Conservation (phyloP, 805 yeast species). For the Naumovozyma baii region DNA sequence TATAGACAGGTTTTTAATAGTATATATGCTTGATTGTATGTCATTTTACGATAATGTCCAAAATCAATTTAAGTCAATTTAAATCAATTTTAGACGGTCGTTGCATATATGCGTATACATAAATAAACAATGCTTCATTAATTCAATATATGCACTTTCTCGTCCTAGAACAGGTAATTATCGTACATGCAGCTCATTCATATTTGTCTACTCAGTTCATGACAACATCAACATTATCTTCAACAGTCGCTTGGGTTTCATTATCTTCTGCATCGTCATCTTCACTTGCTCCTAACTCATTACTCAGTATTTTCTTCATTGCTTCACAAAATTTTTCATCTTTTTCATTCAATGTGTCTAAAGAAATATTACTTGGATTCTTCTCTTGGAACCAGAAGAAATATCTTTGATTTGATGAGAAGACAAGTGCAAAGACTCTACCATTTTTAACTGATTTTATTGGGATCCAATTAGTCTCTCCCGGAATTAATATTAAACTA, state of each 20-base stretch:
- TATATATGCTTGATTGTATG: no score
- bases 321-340: constrained; percentile 46
- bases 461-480: constrained; percentile 70
- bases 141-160: no score
- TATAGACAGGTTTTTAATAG: no score
- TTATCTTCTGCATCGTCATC: constrained; percentile 10
- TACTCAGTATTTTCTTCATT: constrained; percentile 42
- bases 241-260: constrained; percentile 10
- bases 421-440: constrained; percentile 60
- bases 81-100: no score
- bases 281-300: constrained; percentile 14
- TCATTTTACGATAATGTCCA: no score
- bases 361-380: constrained; percentile 41
- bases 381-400: constrained; percentile 69
- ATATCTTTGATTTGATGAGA: constrained; percentile 52
- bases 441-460: constrained; percentile 65
- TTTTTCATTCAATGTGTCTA: constrained; percentile 41
- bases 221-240: neutral
- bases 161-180: no score
- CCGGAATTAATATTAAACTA: constrained; percentile 63
- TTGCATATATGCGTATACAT: no score
- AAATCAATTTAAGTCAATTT: no score
- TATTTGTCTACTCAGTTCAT: neutral
- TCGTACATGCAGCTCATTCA: neutral
- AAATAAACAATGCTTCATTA: no score